Evolutionary conservation across 108 stramenopile genomes (phyloP), one percentile per base, ranked within the genome.

Genomic region (Nitzschia sp.): DNA sequence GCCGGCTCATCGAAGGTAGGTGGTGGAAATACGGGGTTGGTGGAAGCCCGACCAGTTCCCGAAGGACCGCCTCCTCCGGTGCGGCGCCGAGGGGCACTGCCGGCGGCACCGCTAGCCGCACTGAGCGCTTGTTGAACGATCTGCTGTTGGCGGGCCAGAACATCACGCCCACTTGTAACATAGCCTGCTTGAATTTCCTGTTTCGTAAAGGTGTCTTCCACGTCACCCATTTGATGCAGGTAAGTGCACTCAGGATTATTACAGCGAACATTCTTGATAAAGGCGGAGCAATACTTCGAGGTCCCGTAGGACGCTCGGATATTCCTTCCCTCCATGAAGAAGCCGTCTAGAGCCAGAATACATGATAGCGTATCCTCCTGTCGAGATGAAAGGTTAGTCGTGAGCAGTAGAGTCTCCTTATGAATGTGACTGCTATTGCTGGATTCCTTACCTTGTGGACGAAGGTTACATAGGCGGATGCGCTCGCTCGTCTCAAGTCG

Each of bases 181-280:
- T 92, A 95, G 32, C 94, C 94, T 3, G 94, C 94, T 78, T 95
- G 94, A 63, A 95, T 95, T 77, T 92, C 94, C 75, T 95, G 94
- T 66, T 95, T 95, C 24, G 91, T 91, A 66, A 92, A 95, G 24
- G 89, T 95, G 66, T 95, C 94, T 76, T 97, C 97, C n/a, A 82
- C 91, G 53, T 96, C 96, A 9, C 97, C 98, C 87, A 98, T 89
- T 55, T 91, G 79, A 70, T 99, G 98, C 24, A 99, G 70, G 68
- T 98, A 99, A 36, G 97, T 94, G 72, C 98, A 99, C 47, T 99
- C 98, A 25, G 97, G 98, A 66, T 99, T 99, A 70, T 94, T 96
- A 79, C 98, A 99, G 19, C 96, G 87, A 23, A 95, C 89, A 70
- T 87, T 91, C 61, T 97, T 96, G 67, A 99, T 96, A 76, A 98